Conservation (phyloP, 2,329 filamentous ascomycete species). For the Penicillium crustosum region DNA sequence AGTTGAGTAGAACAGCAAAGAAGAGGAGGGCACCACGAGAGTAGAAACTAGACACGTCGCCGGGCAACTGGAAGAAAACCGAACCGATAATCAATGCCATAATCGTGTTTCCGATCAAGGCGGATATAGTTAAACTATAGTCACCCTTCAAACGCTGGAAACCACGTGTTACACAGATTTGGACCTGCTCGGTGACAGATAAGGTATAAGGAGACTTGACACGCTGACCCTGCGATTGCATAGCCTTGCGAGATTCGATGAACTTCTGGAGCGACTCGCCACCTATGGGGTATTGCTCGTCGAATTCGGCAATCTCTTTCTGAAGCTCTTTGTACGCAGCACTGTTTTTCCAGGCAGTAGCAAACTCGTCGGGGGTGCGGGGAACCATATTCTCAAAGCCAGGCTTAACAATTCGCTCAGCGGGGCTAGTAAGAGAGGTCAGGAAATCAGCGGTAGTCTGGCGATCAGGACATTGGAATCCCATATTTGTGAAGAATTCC, state of each 20-base stretch:
- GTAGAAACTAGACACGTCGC: slow-evolving; percentile 71
- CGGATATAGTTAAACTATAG: slow-evolving; percentile 68
- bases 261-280: slow-evolving; percentile 44
- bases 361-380: slow-evolving; percentile 70
- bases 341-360: slow-evolving; percentile 55
- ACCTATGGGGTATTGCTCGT: slow-evolving; percentile 44
- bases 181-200: slow-evolving; percentile 71
- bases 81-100: slow-evolving; percentile 77
- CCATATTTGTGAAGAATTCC: slow-evolving; percentile 66
- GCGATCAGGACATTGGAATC: slow-evolving; percentile 67
- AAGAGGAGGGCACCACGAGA: slow-evolving; percentile 77
- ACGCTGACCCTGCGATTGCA: slow-evolving; percentile 52
- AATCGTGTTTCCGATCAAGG: slow-evolving; percentile 66
- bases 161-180: slow-evolving; percentile 77
- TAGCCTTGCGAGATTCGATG: slow-evolving; percentile 42
- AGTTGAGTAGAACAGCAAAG: slow-evolving; percentile 84
- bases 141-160: slow-evolving; percentile 76
- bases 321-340: slow-evolving; percentile 46
- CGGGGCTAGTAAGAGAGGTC: slow-evolving; percentile 66
- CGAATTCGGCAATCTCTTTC: slow-evolving; percentile 47
- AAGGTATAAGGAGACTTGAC: slow-evolving; percentile 78
- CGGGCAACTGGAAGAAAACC: slow-evolving; percentile 74
- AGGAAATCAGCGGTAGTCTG: slow-evolving; percentile 72
- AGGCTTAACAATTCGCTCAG: slow-evolving; percentile 56
- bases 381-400: slow-evolving; percentile 66